Percentiles rank a stretch among this genome's conserved stretches.
Evolutionary conservation across 495 filamentous ascomycete species (phyloP).

Genomic region (Aspergillus wentii): DNA sequence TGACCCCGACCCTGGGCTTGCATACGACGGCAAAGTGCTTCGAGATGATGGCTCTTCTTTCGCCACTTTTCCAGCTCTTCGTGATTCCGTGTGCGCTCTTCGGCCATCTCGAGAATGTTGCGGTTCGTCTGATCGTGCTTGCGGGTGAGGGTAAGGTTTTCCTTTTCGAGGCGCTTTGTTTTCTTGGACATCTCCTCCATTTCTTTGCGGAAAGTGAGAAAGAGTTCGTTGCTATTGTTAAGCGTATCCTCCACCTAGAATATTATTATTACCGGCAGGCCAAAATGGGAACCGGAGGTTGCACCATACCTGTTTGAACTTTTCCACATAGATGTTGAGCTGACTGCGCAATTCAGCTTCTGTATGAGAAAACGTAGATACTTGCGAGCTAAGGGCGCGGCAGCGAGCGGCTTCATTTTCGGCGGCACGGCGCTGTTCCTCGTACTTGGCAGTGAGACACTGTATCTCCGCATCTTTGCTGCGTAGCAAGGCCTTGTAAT

Average conservation of each 20-base stretch:
- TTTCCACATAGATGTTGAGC: constrained; percentile 97
- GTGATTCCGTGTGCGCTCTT: constrained; percentile 80
- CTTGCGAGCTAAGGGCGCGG: constrained; percentile 80
- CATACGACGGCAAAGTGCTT: constrained; percentile 90
- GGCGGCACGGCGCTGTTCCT: constrained; percentile 81
- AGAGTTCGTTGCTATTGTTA: constrained; percentile 98
- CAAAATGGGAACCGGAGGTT: constrained; percentile 5
- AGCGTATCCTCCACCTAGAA: constrained; percentile 93
- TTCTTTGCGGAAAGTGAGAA: constrained; percentile 96
- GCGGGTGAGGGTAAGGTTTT: constrained; percentile 84
- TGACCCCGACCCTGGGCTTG: constrained; percentile 81
- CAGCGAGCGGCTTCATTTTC: constrained; percentile 75
- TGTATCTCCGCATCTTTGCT: constrained; percentile 97
- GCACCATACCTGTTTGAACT: constrained; percentile 92
- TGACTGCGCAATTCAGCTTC: constrained; percentile 91
- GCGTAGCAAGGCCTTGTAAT: constrained; percentile 83
- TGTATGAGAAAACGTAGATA: constrained; percentile 93
- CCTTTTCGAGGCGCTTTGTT: constrained; percentile 94
- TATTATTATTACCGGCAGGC: constrained; percentile 19
- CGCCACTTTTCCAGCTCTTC: constrained; percentile 74
- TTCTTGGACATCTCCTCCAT: constrained; percentile 99
- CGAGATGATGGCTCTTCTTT: constrained; percentile 88
- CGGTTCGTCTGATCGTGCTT: constrained; percentile 92
- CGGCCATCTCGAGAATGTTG: constrained; percentile 97
- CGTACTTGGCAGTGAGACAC: constrained; percentile 77